These are phyloP conservation scores for Suillus ampliporus DNA, from an alignment of 768 basidiomycete species.

Conservation along the genomic window DNA sequence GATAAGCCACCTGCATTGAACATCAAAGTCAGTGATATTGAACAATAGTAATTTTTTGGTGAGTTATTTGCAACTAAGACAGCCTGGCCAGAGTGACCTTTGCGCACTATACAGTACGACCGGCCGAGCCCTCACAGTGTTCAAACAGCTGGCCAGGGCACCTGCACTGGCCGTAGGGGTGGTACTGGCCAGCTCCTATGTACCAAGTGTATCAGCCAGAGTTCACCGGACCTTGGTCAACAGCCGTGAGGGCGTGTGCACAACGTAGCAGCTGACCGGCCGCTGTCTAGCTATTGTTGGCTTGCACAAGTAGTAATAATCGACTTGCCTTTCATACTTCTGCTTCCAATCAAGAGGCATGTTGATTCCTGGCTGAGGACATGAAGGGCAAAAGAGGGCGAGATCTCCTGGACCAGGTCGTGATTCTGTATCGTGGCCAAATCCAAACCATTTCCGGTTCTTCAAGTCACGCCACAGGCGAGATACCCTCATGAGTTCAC, in stretches of 20 bases:
- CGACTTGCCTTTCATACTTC: conserved; percentile 11
- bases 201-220: too few species aligned
- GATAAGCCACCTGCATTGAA: background rate
- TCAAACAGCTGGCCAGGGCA: background rate
- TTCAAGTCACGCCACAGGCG: conserved; percentile 13
- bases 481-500: conserved; percentile 17
- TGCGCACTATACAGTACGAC: background rate
- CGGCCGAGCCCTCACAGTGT: background rate
- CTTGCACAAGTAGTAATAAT: too few species aligned
- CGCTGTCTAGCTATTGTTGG: background rate
- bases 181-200: background rate
- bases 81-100: background rate
- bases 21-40: conserved; percentile 1
- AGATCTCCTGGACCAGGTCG: conserved; percentile 10
- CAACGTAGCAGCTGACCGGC: too few species aligned
- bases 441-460: conserved; percentile 13
- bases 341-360: conserved; percentile 27
- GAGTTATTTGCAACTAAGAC: too few species aligned
- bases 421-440: conserved; percentile 15
- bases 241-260: too few species aligned
- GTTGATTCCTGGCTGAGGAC: conserved; percentile 34
- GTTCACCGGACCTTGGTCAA: too few species aligned
- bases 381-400: conserved; percentile 33
- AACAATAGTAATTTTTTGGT: background rate
- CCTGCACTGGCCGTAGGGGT: too few species aligned